phyloP scores from a whole-genome alignment of 345 rosid genomes.

The Sonneratia alba region DNA sequence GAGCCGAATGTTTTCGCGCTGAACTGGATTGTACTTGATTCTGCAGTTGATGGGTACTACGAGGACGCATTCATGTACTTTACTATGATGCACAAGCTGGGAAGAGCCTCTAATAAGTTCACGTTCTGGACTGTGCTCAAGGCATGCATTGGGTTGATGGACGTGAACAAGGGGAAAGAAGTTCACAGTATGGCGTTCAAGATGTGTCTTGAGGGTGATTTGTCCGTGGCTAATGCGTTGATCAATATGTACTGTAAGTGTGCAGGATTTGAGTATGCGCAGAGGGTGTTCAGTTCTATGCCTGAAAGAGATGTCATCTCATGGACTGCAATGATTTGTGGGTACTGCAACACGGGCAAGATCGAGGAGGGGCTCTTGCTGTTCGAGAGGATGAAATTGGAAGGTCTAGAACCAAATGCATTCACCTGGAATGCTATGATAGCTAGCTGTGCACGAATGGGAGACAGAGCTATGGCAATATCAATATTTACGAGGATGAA shows the following conservation, averaged over 20 bases:
- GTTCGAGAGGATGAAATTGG: too few relatives aligned
- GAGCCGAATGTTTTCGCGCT: constrained; percentile 26
- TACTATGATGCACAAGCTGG: constrained; percentile 19
- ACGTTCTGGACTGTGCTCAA: constrained; percentile 37
- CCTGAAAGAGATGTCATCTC: constrained; percentile 26
- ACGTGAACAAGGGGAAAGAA: constrained; percentile 30
- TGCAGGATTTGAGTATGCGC: constrained; percentile 20
- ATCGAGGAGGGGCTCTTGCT: constrained; percentile 16
- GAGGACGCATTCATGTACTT: constrained; percentile 30
- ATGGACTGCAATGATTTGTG: constrained; percentile 49
- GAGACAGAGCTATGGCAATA: constrained; percentile 24
- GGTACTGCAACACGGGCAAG: constrained; percentile 28
- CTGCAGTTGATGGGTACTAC: constrained; percentile 28
- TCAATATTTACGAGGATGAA: too few relatives aligned
- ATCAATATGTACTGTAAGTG: constrained; percentile 35
- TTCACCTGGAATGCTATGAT: constrained; percentile 41
- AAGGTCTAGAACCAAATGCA: constrained; percentile 32
- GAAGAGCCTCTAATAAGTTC: constrained; percentile 25
- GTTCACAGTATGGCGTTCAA: constrained; percentile 22
- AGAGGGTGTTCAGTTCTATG: constrained; percentile 31
- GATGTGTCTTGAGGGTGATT: constrained; percentile 21
- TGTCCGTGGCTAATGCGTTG: constrained; percentile 26
- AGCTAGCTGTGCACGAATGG: constrained; percentile 28
- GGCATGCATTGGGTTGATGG: constrained; percentile 39
- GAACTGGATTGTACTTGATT: constrained; percentile 41